A percentile compares a stretch with the other conserved stretches of the same genome.
Conservation (phyloP, 257 asterid genomes). For the Asclepias syriaca region DNA sequence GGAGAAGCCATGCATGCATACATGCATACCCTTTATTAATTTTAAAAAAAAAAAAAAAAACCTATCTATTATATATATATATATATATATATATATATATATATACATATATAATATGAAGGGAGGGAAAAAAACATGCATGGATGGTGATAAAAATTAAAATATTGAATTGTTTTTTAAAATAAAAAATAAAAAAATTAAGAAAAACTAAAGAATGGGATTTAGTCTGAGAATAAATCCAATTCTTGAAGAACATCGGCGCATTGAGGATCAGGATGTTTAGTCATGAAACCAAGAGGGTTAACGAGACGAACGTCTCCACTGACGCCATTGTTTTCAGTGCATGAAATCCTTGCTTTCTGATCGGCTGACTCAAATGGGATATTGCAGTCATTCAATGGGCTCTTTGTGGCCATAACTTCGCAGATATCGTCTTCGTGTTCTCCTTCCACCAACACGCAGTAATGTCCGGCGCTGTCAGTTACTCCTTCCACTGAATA, state of each 20-base stretch:
- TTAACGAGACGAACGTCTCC: slow-evolving; percentile 26
- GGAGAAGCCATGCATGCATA: not conserved
- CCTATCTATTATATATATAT: no score
- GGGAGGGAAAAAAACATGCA: no score
- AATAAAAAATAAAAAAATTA: not conserved
- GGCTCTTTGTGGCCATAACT: slow-evolving; percentile 24
- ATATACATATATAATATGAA: no score
- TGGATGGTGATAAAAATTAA: no score
- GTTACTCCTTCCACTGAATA: slow-evolving; percentile 18
- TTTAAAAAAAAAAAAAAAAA: no score
- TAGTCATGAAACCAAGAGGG: slow-evolving; percentile 34
- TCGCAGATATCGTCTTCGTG: slow-evolving; percentile 45
- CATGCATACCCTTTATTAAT: no score
- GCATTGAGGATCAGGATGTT: slow-evolving; percentile 12
- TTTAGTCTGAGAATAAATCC: slow-evolving; percentile 4
- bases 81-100: no score
- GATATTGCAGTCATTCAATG: slow-evolving; percentile 22
- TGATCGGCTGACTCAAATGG: not conserved
- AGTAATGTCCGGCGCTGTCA: slow-evolving; percentile 21
- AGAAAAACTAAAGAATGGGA: no score
- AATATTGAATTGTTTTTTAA: no score
- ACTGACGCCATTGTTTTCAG: slow-evolving; percentile 27
- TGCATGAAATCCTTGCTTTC: slow-evolving; percentile 25
- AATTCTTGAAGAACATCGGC: slow-evolving; percentile 12
- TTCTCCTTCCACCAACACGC: slow-evolving; percentile 26